A percentile compares a stretch with the other conserved stretches of the same genome.
These are phyloP conservation scores for Cyberlindnera americana DNA, from an alignment of 805 yeast genomes.

Conservation along the genomic window DNA sequence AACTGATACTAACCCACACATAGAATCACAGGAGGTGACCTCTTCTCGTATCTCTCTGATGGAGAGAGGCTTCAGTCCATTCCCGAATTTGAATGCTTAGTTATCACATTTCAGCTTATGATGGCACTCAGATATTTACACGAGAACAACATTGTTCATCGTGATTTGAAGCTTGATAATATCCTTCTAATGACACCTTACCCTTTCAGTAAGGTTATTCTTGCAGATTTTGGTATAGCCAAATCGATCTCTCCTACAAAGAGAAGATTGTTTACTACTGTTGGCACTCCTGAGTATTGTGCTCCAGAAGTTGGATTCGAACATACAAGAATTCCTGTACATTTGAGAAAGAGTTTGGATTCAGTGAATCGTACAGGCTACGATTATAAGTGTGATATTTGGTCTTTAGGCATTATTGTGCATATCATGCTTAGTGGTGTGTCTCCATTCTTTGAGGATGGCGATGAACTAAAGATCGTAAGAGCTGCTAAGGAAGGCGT, in stretches of 20 bases:
- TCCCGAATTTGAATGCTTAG: conserved; percentile 51
- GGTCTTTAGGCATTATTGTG: conserved; percentile 64
- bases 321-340: conserved; percentile 27
- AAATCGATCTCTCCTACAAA: conserved; percentile 29
- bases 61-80: conserved; percentile 39
- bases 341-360: conserved; percentile 3
- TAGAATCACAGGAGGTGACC: conserved; percentile 52
- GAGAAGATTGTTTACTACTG: conserved; percentile 46
- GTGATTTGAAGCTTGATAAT: conserved; percentile 82
- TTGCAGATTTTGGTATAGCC: conserved; percentile 70
- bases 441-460: conserved; percentile 57
- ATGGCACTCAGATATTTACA: conserved; percentile 66
- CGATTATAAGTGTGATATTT: conserved; percentile 56
- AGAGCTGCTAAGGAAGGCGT: conserved; percentile 39
- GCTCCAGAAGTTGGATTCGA: conserved; percentile 67
- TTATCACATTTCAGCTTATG: conserved; percentile 53
- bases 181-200: conserved; percentile 51
- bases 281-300: conserved; percentile 66
- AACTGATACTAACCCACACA: conserved; percentile 3
- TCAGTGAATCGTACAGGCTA: conserved; percentile 36
- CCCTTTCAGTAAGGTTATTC: conserved; percentile 48
- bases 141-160: conserved; percentile 64
- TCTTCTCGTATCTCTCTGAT: conserved; percentile 49
- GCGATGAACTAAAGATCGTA: conserved; percentile 39
- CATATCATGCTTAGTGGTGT: conserved; percentile 60